Base-by-base conservation (phyloP, 192 early-diverging fungal species). In the Linnemannia zychae region DNA sequence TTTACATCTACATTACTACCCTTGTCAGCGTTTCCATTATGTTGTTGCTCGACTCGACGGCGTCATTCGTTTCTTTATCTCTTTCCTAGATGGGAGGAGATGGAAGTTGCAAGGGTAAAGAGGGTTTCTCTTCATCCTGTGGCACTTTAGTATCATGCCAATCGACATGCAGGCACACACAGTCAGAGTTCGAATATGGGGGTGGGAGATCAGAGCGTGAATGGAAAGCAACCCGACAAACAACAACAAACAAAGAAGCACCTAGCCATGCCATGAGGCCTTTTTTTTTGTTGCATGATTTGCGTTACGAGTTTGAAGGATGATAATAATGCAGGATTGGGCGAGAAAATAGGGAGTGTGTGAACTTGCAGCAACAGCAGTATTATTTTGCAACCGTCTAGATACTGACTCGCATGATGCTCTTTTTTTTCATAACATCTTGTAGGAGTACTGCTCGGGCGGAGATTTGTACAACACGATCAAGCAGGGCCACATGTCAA, bases 381-480 rank as follows among this genome's bases (percentile, higher is more conserved):
- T 33, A 67, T 67, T 67, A 37, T 67, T 48, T 18, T 16, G 24
- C 33, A 53, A 28, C 34, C 44, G 68, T 69, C n/a, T 31, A n/a
- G n/a, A n/a, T 38, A 7, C 53, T 50, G 53, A 52, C 22, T 44
- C 67, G 40, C 11, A 31, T 50, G 28, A 34, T 71, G 24, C 37
- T 13, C 49, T 47, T 49, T 63, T 33, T 31, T 71, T 48, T 63
- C 17, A 47, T 44, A 77, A 11, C 63, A 6, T 52, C 7, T 76
- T 44, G 68, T 20, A 82, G 91, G 93, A 95, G 75, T 98, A 97
- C 89, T 97, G 96, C 82, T 90, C 92, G 33, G 98, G 97, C 74
- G 98, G 98, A 74, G 98, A 99, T 85, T 89, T 98, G 60, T 98
- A 93, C 90, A 90, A 89, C 37, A 85, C 92, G 20, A 97, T 98